Base-by-base conservation (phyloP, 805 yeast species). In the Sugiyamaella valdiviana region DNA sequence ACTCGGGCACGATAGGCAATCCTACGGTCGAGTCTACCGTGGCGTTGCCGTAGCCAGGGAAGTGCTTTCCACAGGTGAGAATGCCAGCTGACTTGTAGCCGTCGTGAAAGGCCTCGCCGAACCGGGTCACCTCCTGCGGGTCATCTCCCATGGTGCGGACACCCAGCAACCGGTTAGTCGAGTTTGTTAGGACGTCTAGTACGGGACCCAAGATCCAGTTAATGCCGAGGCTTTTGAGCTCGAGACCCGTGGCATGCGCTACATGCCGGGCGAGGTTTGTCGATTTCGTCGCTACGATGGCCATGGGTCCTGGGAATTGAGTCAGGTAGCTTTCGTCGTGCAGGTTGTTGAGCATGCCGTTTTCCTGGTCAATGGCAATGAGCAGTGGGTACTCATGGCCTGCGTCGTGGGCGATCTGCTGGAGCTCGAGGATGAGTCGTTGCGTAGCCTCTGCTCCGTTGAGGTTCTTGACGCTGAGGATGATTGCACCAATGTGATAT, bases 301-400 rank as follows among this genome's bases (percentile, higher is more conserved):
- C 83, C 84, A 80, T 79, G 22, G 82, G 81, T 3, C 83, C 79
- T 0, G 85, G 85, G 56, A 75, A 78, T 59, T 79, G 83, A 7
- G 79, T 73, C 17, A 79, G 60, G 49, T 63, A 66, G 7, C 70
- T 70, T 7, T 73, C 70, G 58, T 80, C 84, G 57, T 74, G 76
- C 41, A 80, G 64, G 24, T 79, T 72, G 61, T 79, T 78, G 62
- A 79, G 69, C 79, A 78, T 76, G 1, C 84, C 84, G 6, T 82
- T 79, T 57, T 79, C 85, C 59, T 77, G 81, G 58, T 80, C 84
- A 15, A 80, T 72, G 19, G 80, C 80, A 54, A 79, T 74, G 58
- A 76, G 62, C 20, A 79, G 58, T 0, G 85, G 85, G 51, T 73
- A 67, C 50, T 72, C 66, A 54, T 78, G 78, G 40, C 73, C 68